Conservation (phyloP, 2,329 filamentous ascomycete species). For the Ophiostoma sp. region DNA sequence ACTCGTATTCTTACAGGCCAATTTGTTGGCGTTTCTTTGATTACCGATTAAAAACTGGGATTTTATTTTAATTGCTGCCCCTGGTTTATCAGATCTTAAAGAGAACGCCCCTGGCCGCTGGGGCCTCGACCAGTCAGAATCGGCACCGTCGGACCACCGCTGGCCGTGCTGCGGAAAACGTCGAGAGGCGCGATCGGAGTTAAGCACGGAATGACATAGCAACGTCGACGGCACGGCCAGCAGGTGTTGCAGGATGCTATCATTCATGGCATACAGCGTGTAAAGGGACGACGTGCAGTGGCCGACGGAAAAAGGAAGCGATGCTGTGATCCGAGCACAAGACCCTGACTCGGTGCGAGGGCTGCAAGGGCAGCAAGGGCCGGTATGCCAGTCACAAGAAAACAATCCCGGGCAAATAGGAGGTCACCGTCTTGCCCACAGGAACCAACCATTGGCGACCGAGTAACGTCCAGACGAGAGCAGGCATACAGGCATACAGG, state of each 20-base stretch:
- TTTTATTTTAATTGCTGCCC: conserved; percentile 5
- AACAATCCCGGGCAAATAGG: background rate
- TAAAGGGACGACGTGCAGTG: too few relatives aligned
- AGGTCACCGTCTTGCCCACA: conserved; percentile 1
- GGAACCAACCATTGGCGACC: background rate
- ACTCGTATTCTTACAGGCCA: conserved; percentile 17
- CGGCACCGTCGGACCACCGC: background rate
- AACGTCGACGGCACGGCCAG: too few relatives aligned
- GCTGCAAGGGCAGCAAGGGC: background rate
- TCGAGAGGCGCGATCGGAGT: conserved; percentile 11
- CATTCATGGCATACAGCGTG: too few relatives aligned
- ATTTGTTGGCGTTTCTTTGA: conserved; percentile 12
- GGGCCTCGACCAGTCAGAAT: conserved; percentile 4
- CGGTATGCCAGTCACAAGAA: background rate
- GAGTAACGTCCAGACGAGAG: too few relatives aligned
- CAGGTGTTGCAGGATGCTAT: too few relatives aligned
- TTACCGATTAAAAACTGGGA: background rate
- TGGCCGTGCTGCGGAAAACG: background rate
- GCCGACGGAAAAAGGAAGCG: too few relatives aligned
- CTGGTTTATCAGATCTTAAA: conserved; percentile 16
- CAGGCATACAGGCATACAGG: too few relatives aligned
- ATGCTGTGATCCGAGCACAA: too few relatives aligned
- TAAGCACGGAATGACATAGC: background rate
- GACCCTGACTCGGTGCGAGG: too few relatives aligned
- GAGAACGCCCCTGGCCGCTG: conserved; percentile 5